A percentile compares a stretch with the other conserved stretches of the same genome.
Conservation (phyloP, 306 rosid species). For the Quercus parvula region DNA sequence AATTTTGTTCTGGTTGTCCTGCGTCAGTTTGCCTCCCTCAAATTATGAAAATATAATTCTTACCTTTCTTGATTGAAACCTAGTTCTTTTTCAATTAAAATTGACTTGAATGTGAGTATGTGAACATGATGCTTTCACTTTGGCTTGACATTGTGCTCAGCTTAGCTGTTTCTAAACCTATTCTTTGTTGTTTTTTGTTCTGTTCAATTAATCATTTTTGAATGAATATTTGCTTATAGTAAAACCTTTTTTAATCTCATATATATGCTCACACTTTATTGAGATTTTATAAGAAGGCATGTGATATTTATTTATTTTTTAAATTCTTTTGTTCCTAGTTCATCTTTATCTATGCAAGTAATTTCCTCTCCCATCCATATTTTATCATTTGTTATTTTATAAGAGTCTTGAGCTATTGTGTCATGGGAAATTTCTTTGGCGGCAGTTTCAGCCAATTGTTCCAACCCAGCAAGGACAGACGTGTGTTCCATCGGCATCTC, state of each 20-base stretch:
- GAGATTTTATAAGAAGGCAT: not conserved
- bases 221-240: no score
- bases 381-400: slow-evolving; percentile 4
- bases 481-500: slow-evolving; percentile 52
- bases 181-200: not conserved
- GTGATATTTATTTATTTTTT: not conserved
- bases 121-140: not conserved
- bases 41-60: not conserved
- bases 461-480: slow-evolving; percentile 76
- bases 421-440: slow-evolving; percentile 9
- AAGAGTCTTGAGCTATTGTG: slow-evolving; percentile 15
- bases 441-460: slow-evolving; percentile 70
- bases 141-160: not conserved
- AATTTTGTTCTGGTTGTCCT: no score
- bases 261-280: not conserved
- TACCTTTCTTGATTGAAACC: not conserved
- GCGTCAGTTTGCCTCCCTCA: not conserved
- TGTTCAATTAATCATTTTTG: not conserved
- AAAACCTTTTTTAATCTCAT: not conserved
- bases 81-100: not conserved
- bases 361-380: slow-evolving; percentile 6
- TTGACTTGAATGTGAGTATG: not conserved
- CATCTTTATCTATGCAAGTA: slow-evolving; percentile 22
- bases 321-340: not conserved
- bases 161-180: not conserved